A percentile compares a stretch with the other conserved stretches of the same genome.
Evolutionary conservation across 192 early-diverging fungal species (phyloP).

Genomic region (Diversispora epigaea): DNA sequence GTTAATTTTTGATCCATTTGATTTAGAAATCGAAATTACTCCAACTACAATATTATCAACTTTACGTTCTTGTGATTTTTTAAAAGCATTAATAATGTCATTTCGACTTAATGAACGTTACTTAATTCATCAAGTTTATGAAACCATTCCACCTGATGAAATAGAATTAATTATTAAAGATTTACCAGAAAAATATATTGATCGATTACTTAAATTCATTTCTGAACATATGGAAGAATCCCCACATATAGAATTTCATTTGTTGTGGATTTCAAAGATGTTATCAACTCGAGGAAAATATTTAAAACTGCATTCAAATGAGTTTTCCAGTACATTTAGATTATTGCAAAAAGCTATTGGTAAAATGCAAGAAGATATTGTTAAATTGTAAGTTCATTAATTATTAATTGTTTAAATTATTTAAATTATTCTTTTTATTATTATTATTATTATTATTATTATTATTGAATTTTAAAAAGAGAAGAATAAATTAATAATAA

Average conservation of each 20-base stretch:
- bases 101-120: conserved; percentile 88
- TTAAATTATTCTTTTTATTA: neutral
- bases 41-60: conserved; percentile 79
- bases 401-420: conserved; percentile 5
- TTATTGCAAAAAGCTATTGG: conserved; percentile 74
- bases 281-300: conserved; percentile 76
- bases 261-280: conserved; percentile 78
- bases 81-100: conserved; percentile 86
- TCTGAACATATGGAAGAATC: conserved; percentile 74
- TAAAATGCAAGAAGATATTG: conserved; percentile 54
- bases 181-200: conserved; percentile 85
- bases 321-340: conserved; percentile 73
- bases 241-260: conserved; percentile 84
- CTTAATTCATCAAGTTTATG: conserved; percentile 77
- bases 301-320: conserved; percentile 62
- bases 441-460: neutral
- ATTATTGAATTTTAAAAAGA: too few relatives aligned
- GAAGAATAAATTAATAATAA: too few relatives aligned
- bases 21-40: conserved; percentile 95
- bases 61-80: conserved; percentile 75
- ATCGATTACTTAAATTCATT: conserved; percentile 81
- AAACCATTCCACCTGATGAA: conserved; percentile 74
- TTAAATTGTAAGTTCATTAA: conserved; percentile 56
- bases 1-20: conserved; percentile 95
- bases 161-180: conserved; percentile 76